A percentile compares a stretch with the other conserved stretches of the same genome.
Evolutionary conservation across 2,329 filamentous ascomycete species (phyloP).

Genomic region (Cercospora sp.): DNA sequence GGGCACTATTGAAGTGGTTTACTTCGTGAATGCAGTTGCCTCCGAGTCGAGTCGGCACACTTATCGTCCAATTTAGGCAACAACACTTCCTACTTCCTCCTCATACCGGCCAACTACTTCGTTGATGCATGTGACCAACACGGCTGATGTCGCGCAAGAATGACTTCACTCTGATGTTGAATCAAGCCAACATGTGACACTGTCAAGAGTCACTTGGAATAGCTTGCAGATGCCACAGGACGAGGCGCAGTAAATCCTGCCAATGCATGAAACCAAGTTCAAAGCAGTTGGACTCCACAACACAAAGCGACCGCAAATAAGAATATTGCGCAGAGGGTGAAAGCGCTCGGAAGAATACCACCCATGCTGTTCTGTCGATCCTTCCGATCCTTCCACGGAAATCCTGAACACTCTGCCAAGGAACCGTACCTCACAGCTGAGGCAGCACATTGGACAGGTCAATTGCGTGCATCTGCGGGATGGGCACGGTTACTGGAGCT

Average conservation of each 20-base stretch:
- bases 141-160: not conserved
- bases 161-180: not conserved
- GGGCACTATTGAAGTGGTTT: not conserved
- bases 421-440: not conserved
- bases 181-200: not conserved
- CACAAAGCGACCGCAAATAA: not conserved
- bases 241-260: not conserved
- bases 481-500: not conserved
- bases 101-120: not conserved
- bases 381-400: not conserved
- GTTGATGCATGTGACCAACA: not conserved
- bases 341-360: not conserved
- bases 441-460: too few relatives aligned
- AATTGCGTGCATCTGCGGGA: not conserved
- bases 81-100: not conserved
- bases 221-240: not conserved
- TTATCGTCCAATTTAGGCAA: not conserved
- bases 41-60: not conserved
- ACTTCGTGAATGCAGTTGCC: not conserved
- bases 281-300: not conserved
- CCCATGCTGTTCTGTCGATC: not conserved
- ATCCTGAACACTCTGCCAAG: not conserved
- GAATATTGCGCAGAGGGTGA: not conserved
- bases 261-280: not conserved
- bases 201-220: not conserved